These are phyloP conservation scores for Angomonas deanei DNA, from an alignment of 208 protist genomes.

Conservation along the genomic window DNA sequence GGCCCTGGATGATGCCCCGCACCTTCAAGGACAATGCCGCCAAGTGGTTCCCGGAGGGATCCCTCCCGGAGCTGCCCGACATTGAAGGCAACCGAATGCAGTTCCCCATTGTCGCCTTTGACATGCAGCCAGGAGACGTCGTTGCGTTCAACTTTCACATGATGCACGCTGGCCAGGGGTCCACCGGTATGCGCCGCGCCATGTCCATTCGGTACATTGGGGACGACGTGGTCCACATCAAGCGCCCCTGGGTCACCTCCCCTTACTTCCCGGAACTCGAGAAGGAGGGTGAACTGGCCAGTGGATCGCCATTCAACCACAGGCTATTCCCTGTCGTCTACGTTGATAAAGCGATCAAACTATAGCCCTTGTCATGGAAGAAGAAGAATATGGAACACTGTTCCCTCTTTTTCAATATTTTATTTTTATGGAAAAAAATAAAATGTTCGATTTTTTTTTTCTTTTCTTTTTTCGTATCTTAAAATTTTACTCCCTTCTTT, in stretches of 20 bases:
- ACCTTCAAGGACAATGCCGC: constrained; percentile 41
- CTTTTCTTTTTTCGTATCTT: constrained; percentile 14
- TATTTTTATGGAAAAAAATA: no score
- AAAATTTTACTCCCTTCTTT: background rate
- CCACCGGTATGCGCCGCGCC: constrained; percentile 24
- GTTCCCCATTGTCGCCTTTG: constrained; percentile 20
- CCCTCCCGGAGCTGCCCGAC: constrained; percentile 30
- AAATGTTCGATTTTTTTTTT: no score
- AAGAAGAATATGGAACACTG: no score
- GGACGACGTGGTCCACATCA: constrained; percentile 30
- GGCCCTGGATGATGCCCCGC: constrained; percentile 34
- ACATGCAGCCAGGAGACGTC: constrained; percentile 27
- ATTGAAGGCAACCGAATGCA: constrained; percentile 21
- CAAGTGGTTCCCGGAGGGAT: constrained; percentile 39
- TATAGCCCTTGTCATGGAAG: no score
- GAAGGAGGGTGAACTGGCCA: constrained; percentile 12
- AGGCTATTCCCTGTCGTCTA: constrained; percentile 23
- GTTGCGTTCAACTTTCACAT: constrained; percentile 37
- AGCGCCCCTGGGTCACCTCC: constrained; percentile 31
- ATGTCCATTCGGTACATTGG: constrained; percentile 31
- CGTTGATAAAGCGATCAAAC: background rate
- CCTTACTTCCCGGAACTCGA: constrained; percentile 32
- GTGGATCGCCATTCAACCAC: constrained; percentile 12
- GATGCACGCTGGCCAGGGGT: constrained; percentile 31
- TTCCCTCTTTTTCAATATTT: no score